Evolutionary conservation across 75 land plant species (phyloP), one percentile per base, ranked within the genome.

Genomic region (Azolla pinnata): DNA sequence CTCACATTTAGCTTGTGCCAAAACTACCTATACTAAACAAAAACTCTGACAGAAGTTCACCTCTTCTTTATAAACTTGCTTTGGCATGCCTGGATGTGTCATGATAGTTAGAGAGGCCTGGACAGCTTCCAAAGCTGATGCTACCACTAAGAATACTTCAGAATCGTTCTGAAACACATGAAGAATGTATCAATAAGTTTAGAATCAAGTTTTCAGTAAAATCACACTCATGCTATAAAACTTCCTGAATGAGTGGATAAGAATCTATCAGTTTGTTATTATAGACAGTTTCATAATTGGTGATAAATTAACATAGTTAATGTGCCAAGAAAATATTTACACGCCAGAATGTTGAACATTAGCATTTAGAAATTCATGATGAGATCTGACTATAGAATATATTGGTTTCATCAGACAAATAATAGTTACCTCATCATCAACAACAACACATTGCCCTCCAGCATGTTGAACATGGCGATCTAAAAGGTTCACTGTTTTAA

Each of bases 1-100:
- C 53, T 7, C 18, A 7, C 53, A 50, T 50, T 19, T 7, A n/a
- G 18, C 18, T 7, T 4, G 8, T 7, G 17, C 18, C 53, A 50
- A 50, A 59, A 24, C 18, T 26, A 42, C 33, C 16, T 19, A 42
- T 12, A 42, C 1, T 0, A 12, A 23, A 16, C 33, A 25, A 57
- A 0, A 59, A 57, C 19, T 19, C 21, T 25, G 18, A 28, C 25
- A 33, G 10, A 44, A 35, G 12, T 63, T 33, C 65, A 95, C 99
- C 81, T 95, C 99, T 76, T 95, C 99, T 26, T 83, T 86, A 51
- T 95, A 95, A 29, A 95, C 59, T 67, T 86, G 91, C 73, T 95
- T 95, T 52, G 91, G 88, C 99, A 95, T 89, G 57, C 73, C 66
- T 38, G 70, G 59, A 27, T 81, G 65, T 19, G 96, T 78, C 97